A percentile compares a stretch with the other conserved stretches of the same genome.
Conservation (phyloP, 2,329 filamentous ascomycete species). For the Cadophora luteo-olivacea region DNA sequence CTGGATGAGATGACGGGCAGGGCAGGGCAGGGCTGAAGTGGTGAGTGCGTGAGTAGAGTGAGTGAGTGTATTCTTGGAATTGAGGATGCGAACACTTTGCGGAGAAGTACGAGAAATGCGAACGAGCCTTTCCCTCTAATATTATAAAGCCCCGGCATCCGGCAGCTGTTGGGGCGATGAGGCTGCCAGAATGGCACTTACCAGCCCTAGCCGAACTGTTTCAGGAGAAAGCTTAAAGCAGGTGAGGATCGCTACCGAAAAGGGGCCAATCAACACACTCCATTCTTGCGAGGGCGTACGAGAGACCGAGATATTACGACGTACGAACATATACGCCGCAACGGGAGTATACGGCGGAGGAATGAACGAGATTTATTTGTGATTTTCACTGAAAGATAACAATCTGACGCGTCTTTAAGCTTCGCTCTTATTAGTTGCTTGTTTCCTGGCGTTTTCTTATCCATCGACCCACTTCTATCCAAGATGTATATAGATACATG, state of each 20-base stretch:
- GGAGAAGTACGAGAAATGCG: constrained; percentile 11
- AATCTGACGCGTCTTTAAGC: background rate
- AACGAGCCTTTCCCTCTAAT: background rate
- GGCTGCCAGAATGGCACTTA: background rate
- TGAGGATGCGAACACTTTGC: background rate
- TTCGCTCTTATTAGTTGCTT: background rate
- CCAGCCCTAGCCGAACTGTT: background rate
- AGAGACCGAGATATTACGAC: constrained; percentile 1
- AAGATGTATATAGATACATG: constrained; percentile 10
- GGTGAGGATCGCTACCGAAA: background rate
- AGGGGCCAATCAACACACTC: background rate
- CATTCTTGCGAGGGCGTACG: background rate
- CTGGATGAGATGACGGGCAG: background rate
- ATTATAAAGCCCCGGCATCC: background rate
- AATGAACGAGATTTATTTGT: background rate
- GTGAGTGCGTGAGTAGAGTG: background rate
- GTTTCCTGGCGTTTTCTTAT: constrained; percentile 1
- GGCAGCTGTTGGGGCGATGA: background rate
- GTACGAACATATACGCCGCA: background rate
- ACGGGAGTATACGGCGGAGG: background rate
- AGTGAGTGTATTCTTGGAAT: constrained; percentile 7
- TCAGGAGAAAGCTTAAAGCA: background rate
- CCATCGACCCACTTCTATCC: background rate
- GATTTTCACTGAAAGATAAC: background rate
- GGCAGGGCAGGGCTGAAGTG: background rate